Evolutionary conservation across 1,284 basidiomycete genomes (phyloP).

Genomic region (Agaricales sp.): DNA sequence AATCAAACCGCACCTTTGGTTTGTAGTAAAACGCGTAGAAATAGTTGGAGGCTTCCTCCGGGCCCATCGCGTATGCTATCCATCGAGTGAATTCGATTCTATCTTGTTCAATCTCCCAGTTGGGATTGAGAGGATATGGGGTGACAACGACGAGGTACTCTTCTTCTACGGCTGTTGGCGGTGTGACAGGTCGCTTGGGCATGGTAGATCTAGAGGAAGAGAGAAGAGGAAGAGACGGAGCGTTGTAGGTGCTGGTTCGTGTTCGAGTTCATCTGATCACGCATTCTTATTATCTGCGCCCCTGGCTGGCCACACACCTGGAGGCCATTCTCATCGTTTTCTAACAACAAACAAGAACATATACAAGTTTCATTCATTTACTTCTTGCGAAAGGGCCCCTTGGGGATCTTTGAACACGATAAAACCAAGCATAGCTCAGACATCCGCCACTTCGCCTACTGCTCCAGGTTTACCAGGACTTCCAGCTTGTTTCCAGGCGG

Average conservation of each 20-base stretch:
- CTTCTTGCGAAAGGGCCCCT: too few species aligned
- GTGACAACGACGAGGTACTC: background rate
- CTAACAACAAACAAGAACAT: too few species aligned
- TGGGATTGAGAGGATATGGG: background rate
- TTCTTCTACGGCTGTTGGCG: background rate
- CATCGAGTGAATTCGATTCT: background rate
- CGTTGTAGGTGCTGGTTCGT: too few species aligned
- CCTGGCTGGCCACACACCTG: too few species aligned
- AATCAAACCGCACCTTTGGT: background rate
- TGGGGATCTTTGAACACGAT: too few species aligned
- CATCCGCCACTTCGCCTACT: conserved; percentile 29
- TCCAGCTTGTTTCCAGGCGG: conserved; percentile 77
- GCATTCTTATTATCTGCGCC: too few species aligned
- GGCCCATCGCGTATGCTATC: background rate
- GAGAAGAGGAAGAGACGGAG: background rate
- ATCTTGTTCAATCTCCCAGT: background rate
- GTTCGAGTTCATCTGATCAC: too few species aligned
- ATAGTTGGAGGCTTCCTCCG: background rate
- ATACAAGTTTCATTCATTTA: too few species aligned
- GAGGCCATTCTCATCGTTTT: too few species aligned
- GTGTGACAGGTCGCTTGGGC: background rate
- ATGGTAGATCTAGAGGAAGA: background rate
- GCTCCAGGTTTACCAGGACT: conserved; percentile 50
- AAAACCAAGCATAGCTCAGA: too few species aligned
- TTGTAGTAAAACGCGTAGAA: background rate